phyloP scores from a whole-genome alignment of 345 rosid genomes.

The Erodium maritimum region DNA sequence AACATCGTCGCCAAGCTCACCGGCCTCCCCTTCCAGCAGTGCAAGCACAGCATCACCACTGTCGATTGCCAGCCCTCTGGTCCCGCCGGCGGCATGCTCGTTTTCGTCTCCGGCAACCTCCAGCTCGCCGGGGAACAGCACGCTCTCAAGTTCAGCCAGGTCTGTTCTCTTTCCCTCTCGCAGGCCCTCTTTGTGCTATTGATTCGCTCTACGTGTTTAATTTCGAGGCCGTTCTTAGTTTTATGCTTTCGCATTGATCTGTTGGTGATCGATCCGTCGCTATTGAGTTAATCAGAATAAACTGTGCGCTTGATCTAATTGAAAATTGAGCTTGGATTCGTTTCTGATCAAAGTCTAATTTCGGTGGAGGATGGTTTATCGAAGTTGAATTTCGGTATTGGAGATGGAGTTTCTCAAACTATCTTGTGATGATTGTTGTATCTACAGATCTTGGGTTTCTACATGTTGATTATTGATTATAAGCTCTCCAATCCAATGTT shows the following conservation, averaged over 20 bases:
- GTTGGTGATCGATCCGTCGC: conserved; percentile 10
- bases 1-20: conserved; percentile 79
- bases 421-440: background rate
- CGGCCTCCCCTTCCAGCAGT: conserved; percentile 83
- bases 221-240: conserved; percentile 5
- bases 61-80: conserved; percentile 96
- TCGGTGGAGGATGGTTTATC: background rate
- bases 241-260: conserved; percentile 14
- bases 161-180: conserved; percentile 2
- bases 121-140: conserved; percentile 89
- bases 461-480: background rate
- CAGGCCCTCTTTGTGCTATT: background rate
- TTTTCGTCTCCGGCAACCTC: conserved; percentile 83
- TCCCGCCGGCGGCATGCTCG: conserved; percentile 79
- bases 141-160: conserved; percentile 98
- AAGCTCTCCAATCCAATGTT: background rate
- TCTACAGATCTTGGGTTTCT: background rate
- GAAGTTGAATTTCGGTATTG: background rate
- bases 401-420: background rate
- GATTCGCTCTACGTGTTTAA: background rate
- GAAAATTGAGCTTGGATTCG: background rate
- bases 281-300: background rate
- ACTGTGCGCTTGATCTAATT: background rate
- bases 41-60: conserved; percentile 69
- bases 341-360: background rate